Evolutionary conservation across 768 basidiomycete species (phyloP).

Genomic region (Mycena leptocephala): DNA sequence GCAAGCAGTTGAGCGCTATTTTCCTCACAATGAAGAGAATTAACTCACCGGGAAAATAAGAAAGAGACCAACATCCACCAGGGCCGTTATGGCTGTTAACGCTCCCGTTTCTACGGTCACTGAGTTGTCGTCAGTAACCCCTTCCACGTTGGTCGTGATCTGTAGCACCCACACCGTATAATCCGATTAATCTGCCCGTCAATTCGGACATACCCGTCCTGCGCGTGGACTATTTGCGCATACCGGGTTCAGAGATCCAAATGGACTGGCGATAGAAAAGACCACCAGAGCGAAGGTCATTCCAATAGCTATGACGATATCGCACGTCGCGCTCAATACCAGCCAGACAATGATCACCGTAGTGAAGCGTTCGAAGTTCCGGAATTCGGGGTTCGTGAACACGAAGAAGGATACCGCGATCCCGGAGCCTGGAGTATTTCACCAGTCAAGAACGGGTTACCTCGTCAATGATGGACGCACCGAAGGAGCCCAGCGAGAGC

Average conservation of each 20-base stretch:
- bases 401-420: conserved; percentile 10
- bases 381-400: background rate
- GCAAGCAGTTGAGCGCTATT: background rate
- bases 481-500: conserved; percentile 18
- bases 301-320: conserved; percentile 18
- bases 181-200: conserved; percentile 30
- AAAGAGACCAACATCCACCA: conserved; percentile 23
- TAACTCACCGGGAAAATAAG: conserved; percentile 14
- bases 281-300: conserved; percentile 22
- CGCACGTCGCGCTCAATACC: conserved; percentile 12
- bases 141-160: background rate
- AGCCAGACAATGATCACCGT: conserved; percentile 19
- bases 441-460: background rate
- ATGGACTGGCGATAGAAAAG: background rate
- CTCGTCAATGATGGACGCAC: background rate
- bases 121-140: background rate
- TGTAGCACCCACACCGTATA: conserved; percentile 11
- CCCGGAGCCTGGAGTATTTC: background rate
- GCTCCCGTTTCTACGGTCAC: conserved; percentile 25
- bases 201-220: conserved; percentile 6
- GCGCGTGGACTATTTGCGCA: conserved; percentile 13
- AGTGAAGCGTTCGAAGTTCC: background rate
- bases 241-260: background rate
- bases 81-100: conserved; percentile 14
- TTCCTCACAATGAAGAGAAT: background rate